Evolutionary conservation across 2,329 filamentous ascomycete genomes (phyloP).

Genomic region (Cladophialophora psammophila): DNA sequence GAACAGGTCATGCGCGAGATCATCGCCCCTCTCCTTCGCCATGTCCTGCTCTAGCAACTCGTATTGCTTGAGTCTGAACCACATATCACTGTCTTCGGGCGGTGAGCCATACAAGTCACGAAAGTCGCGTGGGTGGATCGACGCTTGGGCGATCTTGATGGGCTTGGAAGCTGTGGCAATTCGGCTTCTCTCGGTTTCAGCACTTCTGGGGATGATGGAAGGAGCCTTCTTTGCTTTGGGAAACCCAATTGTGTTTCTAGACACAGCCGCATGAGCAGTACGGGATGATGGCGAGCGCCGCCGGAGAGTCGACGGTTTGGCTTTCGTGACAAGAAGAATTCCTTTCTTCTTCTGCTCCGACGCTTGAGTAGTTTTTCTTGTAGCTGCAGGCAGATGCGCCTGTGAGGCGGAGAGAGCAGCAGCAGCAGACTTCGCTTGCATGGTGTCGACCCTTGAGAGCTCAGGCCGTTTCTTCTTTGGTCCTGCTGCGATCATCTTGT

Average conservation of each 20-base stretch:
- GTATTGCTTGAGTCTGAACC: constrained; percentile 49
- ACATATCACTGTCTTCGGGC: constrained; percentile 54
- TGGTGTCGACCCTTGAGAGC: constrained; percentile 46
- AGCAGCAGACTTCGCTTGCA: constrained; percentile 52
- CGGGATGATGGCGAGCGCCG: constrained; percentile 62
- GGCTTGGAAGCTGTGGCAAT: constrained; percentile 44
- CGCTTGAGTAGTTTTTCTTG: constrained; percentile 45
- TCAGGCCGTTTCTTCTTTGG: constrained; percentile 50
- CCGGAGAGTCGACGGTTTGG: constrained; percentile 43
- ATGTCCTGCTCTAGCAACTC: constrained; percentile 49
- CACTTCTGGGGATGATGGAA: constrained; percentile 44
- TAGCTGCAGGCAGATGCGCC: constrained; percentile 44
- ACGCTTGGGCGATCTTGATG: constrained; percentile 38
- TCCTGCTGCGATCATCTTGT: constrained; percentile 73
- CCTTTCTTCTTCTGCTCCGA: constrained; percentile 52
- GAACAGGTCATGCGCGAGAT: constrained; percentile 42
- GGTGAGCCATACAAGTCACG: constrained; percentile 52
- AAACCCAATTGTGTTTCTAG: constrained; percentile 84
- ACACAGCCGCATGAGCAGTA: constrained; percentile 70
- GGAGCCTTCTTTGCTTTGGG: constrained; percentile 72
- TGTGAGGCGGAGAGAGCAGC: constrained; percentile 47
- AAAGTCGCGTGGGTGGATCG: constrained; percentile 53
- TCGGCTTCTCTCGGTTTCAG: constrained; percentile 30
- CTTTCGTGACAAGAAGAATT: constrained; percentile 38
- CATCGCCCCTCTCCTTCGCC: constrained; percentile 39